Conservation (phyloP, 225 moss, liverwort and hornwort genomes). For the Ulota crispa region DNA sequence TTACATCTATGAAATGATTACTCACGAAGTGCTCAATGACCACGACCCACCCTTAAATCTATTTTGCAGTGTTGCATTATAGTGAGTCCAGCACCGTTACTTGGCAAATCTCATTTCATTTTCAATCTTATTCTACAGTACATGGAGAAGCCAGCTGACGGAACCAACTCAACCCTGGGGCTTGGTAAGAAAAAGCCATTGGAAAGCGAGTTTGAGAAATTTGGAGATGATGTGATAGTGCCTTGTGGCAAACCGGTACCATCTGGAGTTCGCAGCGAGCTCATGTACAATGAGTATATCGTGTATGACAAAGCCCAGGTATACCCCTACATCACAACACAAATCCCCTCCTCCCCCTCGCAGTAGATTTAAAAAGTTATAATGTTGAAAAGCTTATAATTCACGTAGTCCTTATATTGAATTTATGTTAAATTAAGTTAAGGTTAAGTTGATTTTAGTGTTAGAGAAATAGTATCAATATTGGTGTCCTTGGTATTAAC, state of each 20-base stretch:
- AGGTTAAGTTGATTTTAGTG: background rate
- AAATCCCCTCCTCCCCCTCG: background rate
- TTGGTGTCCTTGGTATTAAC: background rate
- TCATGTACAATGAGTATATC: slow-evolving; percentile 94
- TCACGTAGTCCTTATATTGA: background rate
- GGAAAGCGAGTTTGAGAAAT: slow-evolving; percentile 68
- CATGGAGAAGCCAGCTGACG: slow-evolving; percentile 75
- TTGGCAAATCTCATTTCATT: background rate
- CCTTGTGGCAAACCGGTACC: slow-evolving; percentile 87
- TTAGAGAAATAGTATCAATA: background rate
- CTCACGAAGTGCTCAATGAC: background rate
- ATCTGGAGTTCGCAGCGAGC: slow-evolving; percentile 60
- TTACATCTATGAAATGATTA: background rate
- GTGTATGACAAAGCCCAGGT: slow-evolving; percentile 95
- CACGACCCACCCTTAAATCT: background rate
- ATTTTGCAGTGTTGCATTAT: background rate
- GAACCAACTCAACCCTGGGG: slow-evolving; percentile 84
- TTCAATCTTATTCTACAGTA: slow-evolving; percentile 48
- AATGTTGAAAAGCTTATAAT: background rate
- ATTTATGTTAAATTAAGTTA: background rate
- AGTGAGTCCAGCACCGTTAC: background rate
- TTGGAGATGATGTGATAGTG: slow-evolving; percentile 72
- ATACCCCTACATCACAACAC: background rate
- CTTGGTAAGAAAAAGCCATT: slow-evolving; percentile 75
- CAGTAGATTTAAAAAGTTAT: background rate